Base-by-base conservation (phyloP, 345 rosid genomes). In the Hypericum perforatum region DNA sequence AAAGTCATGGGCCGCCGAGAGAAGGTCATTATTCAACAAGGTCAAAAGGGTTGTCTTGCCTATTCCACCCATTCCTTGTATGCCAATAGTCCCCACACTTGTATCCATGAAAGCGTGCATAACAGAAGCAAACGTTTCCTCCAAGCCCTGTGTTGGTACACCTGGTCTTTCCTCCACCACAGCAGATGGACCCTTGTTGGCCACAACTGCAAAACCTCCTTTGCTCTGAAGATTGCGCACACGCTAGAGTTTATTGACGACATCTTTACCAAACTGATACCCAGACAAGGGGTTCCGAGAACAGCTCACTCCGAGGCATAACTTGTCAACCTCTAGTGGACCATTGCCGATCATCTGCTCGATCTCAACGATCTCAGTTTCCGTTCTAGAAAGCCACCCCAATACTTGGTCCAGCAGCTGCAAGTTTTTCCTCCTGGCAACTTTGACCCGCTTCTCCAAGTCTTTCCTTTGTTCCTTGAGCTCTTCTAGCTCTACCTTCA, bases 31-130 rank as follows among this genome's bases (percentile, higher is more conserved):
- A 45, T 52, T 47, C 36, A 71, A 39, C 41, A 53, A 12, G 9
- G 49, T 60, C 49, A 71, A 9, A 11, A 61, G 54, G 48, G 68
- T 50, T 11, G 62, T 67, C 58, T 57, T 67, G 38, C 71, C 64
- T 13, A 48, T 59, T 5, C 67, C 65, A 10, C 65, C 67, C 38
- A 51, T 40, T 29, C 67, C 72, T n/a, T 46, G 44, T 15, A 68
- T 3, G 40, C 72, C 72, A 15, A 67, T 36, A 8, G 39, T 48
- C 9, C 55, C 59, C n/a, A 44, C 43, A 22, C 22, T 5, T 41
- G 7, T 6, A 10, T 5, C 47, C 50, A 12, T 16, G 9, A 7
- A 68, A 11, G 13, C 46, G 41, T 53, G 64, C 12, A 58, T 12
- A 9, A 41, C 41, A 11, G 36, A 9, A 16, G 5, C 56, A 8